Evolutionary conservation across 352 stramenopile genomes (phyloP), one percentile per base, ranked within the genome.

Genomic region (Globisporangium okanoganense): DNA sequence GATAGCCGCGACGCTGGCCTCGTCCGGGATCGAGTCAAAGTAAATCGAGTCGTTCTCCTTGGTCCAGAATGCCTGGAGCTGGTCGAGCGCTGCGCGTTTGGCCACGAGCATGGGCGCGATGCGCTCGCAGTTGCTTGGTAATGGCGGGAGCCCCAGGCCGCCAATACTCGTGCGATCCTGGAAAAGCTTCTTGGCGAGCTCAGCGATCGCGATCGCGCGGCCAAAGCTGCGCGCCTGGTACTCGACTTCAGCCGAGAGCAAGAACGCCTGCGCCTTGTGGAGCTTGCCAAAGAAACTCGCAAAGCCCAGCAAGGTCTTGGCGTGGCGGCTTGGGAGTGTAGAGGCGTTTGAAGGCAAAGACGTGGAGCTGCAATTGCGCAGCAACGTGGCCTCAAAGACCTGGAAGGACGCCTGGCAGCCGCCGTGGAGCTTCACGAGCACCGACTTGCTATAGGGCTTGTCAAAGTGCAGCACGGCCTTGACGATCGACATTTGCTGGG

Each of bases 401-500:
- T 76, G 56, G 43, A 64, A 78, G 7, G 62, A 47, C 6, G 62
- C 52, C 31, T 65, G 67, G 14, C 61, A 71, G n/a, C 59, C 47
- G 3, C 66, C 40, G 48, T 82, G 73, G 16, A 82, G 71, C 52
- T 78, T 82, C 22, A 76, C 61, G 5, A 81, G 58, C 29, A 75
- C 61, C 0, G 62, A 65, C 31, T 65, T 61, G 40, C 60, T 73
- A 58, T 69, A 78, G 2, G 59, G 58, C 24, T 59, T 64, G n/a
- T 73, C 65, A 14, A 61, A 64, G 57, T 71, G 59, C 5, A 79
- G 44, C 1, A 67, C 55, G 1, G 71, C 69, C 22, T 74, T 76
- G 27, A 78, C 64, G 40, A 82, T 74, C 8, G 73, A 71, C 14
- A 82, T 61, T 24, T 82, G 73, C 20, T 82, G 71, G 0, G 73